These are phyloP conservation scores for Calycina herbarum DNA, from an alignment of 2,329 filamentous ascomycete species.

Conservation along the genomic window DNA sequence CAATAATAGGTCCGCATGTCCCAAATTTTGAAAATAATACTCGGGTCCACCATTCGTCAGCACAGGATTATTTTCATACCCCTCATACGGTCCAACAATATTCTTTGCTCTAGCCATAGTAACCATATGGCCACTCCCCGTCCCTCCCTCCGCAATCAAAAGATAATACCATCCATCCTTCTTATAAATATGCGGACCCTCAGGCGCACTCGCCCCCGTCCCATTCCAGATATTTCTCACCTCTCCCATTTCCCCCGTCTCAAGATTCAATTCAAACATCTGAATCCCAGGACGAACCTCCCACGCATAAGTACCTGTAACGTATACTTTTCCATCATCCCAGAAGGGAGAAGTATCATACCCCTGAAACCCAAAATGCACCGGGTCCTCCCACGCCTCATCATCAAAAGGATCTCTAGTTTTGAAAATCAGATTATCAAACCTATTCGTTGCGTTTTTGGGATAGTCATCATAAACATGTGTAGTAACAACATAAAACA, in stretches of 20 bases:
- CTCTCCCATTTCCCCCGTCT: conserved; percentile 37
- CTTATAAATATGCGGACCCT: conserved; percentile 55
- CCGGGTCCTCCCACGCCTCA: conserved; percentile 45
- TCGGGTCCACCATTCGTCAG: conserved; percentile 47
- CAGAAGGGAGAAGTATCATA: conserved; percentile 58
- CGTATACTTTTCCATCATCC: conserved; percentile 56
- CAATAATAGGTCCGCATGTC: conserved; percentile 58
- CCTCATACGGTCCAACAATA: conserved; percentile 47
- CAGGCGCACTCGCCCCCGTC: conserved; percentile 45
- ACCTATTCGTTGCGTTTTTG: conserved; percentile 40
- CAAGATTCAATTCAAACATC: conserved; percentile 42
- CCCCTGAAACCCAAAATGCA: conserved; percentile 50
- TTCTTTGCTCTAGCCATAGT: conserved; percentile 47
- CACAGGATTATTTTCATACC: conserved; percentile 46
- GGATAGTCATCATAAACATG: conserved; percentile 41
- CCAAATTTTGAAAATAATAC: conserved; percentile 52
- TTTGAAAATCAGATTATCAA: conserved; percentile 46
- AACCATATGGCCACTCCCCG: conserved; percentile 49
- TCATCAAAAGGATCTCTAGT: conserved; percentile 43
- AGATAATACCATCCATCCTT: conserved; percentile 54
- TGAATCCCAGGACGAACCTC: conserved; percentile 43
- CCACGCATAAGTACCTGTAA: conserved; percentile 45
- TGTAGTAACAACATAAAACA: conserved; percentile 48
- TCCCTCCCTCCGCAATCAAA: conserved; percentile 55
- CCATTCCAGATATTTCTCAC: conserved; percentile 48